phyloP scores from a whole-genome alignment of 2,329 filamentous ascomycete species.

The Zasmidium citrigriseum region DNA sequence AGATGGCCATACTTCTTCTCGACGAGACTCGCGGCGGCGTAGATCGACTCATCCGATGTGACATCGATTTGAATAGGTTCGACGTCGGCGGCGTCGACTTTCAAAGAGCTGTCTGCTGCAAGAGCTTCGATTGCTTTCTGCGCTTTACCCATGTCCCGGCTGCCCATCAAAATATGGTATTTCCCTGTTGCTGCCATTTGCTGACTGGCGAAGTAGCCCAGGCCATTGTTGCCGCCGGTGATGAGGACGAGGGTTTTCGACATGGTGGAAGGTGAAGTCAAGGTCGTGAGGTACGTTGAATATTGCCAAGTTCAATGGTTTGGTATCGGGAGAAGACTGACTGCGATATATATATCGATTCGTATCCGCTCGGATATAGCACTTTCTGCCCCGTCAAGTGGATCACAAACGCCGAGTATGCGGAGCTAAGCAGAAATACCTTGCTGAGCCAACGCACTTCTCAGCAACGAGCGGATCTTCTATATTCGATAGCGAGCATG shows the following conservation, averaged over 20 bases:
- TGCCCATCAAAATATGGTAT: slow-evolving; percentile 45
- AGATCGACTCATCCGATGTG: slow-evolving; percentile 44
- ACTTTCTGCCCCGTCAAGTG: too few relatives aligned
- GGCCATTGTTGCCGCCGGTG: slow-evolving; percentile 44
- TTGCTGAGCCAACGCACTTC: too few relatives aligned
- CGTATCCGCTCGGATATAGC: too few relatives aligned
- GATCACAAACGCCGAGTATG: too few relatives aligned
- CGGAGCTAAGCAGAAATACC: too few relatives aligned
- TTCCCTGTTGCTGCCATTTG: slow-evolving; percentile 41
- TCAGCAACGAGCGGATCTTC: too few relatives aligned
- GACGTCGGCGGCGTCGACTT: slow-evolving; percentile 24
- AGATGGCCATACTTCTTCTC: slow-evolving; percentile 30
- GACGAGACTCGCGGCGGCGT: slow-evolving; percentile 36
- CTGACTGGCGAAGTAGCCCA: slow-evolving; percentile 46
- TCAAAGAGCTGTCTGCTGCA: neutral
- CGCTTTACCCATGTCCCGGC: slow-evolving; percentile 39
- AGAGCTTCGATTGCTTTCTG: slow-evolving; percentile 34
- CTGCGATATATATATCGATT: too few relatives aligned
- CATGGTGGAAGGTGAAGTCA: neutral
- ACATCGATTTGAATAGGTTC: slow-evolving; percentile 47
- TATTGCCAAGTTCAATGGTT: too few relatives aligned
- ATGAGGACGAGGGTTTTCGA: slow-evolving; percentile 1
- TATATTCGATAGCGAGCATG: too few relatives aligned
- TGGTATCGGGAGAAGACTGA: too few relatives aligned
- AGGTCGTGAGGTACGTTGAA: too few relatives aligned